Percentiles rank a stretch among this genome's conserved stretches.
These are phyloP conservation scores for Rhinocladiella similis DNA, from an alignment of 2,329 filamentous ascomycete genomes.

Conservation along the genomic window DNA sequence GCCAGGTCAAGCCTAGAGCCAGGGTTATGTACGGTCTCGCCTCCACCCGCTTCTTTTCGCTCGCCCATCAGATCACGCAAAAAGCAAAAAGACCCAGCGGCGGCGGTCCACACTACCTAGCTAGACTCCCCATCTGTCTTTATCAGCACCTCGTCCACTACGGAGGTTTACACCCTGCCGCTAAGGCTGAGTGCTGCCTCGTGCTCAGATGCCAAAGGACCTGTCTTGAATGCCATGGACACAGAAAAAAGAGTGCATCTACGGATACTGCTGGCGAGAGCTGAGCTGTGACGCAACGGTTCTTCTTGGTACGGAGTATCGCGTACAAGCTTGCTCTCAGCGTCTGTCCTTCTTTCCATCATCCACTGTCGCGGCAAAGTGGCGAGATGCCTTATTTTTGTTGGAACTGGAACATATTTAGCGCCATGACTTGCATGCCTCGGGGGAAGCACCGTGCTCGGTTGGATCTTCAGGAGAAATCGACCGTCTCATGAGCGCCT, in stretches of 20 bases:
- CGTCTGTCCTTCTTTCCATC: no score
- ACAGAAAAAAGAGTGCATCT: not conserved
- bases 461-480: constrained; percentile 19
- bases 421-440: constrained; percentile 11
- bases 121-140: constrained; percentile 17
- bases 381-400: not conserved
- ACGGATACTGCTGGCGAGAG: not conserved
- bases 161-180: not conserved
- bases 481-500: constrained; percentile 5
- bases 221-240: constrained; percentile 6
- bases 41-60: not conserved
- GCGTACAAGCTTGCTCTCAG: no score
- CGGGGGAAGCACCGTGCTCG: not conserved
- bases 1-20: no score
- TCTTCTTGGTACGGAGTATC: no score
- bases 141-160: not conserved
- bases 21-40: not conserved
- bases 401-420: constrained; percentile 1
- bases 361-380: not conserved
- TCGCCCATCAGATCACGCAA: not conserved
- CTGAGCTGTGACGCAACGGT: not conserved
- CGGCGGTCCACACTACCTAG: constrained; percentile 3
- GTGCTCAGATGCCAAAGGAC: constrained; percentile 11
- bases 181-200: constrained; percentile 7
- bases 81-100: not conserved